These are phyloP conservation scores for Periglandula ipomoeae DNA, from an alignment of 2,329 filamentous ascomycete genomes.

Conservation along the genomic window DNA sequence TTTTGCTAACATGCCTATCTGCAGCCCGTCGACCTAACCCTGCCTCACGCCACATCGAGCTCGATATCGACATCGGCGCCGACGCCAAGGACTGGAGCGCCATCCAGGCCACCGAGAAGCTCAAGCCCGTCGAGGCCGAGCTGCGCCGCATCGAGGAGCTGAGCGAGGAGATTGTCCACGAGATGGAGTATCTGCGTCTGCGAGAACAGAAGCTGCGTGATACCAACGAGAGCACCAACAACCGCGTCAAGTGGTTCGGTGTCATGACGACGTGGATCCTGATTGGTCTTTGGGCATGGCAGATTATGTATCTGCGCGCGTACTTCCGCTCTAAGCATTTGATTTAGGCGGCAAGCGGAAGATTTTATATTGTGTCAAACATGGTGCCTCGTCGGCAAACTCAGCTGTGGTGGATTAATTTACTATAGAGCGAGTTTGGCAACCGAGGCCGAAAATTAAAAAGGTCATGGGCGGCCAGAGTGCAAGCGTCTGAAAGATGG, in stretches of 20 bases:
- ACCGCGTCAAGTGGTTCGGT: conserved; percentile 97
- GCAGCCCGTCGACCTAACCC: conserved; percentile 30
- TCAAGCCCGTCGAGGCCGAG: conserved; percentile 94
- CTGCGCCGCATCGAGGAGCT: conserved; percentile 87
- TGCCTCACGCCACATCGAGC: conserved; percentile 66
- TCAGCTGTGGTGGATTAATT: no score
- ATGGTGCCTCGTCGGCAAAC: no score
- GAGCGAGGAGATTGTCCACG: conserved; percentile 75
- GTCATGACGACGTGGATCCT: conserved; percentile 88
- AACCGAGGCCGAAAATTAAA: no score
- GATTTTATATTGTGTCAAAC: no score
- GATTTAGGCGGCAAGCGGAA: no score
- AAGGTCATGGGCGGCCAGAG: no score
- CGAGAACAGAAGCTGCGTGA: conserved; percentile 94
- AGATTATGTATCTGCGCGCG: conserved; percentile 92
- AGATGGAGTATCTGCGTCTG: conserved; percentile 90
- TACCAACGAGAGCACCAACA: conserved; percentile 99
- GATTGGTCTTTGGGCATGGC: conserved; percentile 84
- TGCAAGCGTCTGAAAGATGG: no score
- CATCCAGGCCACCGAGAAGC: conserved; percentile 92
- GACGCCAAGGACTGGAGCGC: conserved; percentile 97
- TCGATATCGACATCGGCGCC: conserved; percentile 92
- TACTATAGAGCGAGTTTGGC: no score
- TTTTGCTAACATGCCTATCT: conserved; percentile 8
- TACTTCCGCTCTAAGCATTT: conserved; percentile 68